Percentiles rank a stretch among this genome's conserved stretches.
Evolutionary conservation across 352 stramenopile genomes (phyloP).

Genomic region (Phytophthora tentaculata): DNA sequence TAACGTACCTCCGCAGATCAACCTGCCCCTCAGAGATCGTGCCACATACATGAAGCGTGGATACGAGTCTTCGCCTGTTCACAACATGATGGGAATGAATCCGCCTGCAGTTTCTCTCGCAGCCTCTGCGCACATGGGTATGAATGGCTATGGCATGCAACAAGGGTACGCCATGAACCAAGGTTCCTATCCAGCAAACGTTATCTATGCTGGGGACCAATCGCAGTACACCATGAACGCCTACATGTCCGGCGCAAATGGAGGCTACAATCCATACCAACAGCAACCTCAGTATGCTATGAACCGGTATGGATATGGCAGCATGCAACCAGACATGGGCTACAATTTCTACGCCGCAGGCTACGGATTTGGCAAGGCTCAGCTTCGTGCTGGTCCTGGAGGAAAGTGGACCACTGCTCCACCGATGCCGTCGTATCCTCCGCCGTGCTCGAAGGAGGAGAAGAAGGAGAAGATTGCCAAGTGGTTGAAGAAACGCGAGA

Average conservation of each 20-base stretch:
- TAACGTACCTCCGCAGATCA: conserved; percentile 49
- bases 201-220: conserved; percentile 46
- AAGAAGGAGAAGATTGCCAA: conserved; percentile 87
- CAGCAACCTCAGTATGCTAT: conserved; percentile 57
- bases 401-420: conserved; percentile 76
- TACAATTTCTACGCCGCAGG: conserved; percentile 73
- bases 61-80: conserved; percentile 40
- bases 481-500: conserved; percentile 87
- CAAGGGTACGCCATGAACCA: conserved; percentile 39
- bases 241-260: conserved; percentile 36
- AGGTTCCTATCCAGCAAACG: conserved; percentile 38
- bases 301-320: conserved; percentile 54
- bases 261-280: conserved; percentile 46
- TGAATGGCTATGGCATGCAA: conserved; percentile 39
- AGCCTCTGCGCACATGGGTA: conserved; percentile 29
- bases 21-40: conserved; percentile 65
- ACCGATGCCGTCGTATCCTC: conserved; percentile 78
- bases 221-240: conserved; percentile 39
- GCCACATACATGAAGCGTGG: conserved; percentile 59
- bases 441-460: conserved; percentile 80
- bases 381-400: conserved; percentile 51
- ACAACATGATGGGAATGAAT: conserved; percentile 43
- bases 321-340: conserved; percentile 38
- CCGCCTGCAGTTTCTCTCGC: conserved; percentile 32
- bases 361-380: conserved; percentile 59